These are phyloP conservation scores for Moesziomyces sp. DNA, from an alignment of 1,284 basidiomycete genomes.

Conservation along the genomic window DNA sequence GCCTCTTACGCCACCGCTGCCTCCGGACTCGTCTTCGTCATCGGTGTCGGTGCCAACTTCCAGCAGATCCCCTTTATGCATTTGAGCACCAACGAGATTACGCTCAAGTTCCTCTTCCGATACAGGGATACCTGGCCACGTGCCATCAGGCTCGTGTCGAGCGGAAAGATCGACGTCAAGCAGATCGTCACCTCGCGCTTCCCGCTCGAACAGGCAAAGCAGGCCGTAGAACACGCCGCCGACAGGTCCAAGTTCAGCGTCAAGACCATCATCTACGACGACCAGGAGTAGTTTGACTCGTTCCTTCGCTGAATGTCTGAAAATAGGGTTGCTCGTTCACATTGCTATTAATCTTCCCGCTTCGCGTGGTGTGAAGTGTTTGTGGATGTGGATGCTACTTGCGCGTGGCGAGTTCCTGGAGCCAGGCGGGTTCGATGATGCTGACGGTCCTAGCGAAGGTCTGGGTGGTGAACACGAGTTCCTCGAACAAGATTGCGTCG, in stretches of 20 bases:
- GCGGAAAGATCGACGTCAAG: slow-evolving; percentile 84
- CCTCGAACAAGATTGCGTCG: slow-evolving; percentile 63
- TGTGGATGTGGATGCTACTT: background rate
- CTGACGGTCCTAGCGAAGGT: slow-evolving; percentile 63
- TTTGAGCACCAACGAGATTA: slow-evolving; percentile 71
- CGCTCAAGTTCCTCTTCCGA: slow-evolving; percentile 70
- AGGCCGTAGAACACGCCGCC: slow-evolving; percentile 82
- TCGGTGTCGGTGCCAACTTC: slow-evolving; percentile 70
- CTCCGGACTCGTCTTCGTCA: slow-evolving; percentile 71
- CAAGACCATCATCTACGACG: slow-evolving; percentile 63
- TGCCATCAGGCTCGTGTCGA: slow-evolving; percentile 81
- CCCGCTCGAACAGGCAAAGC: slow-evolving; percentile 77
- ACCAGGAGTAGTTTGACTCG: slow-evolving; percentile 20
- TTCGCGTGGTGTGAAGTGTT: no score
- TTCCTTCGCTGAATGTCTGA: no score
- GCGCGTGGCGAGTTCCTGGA: slow-evolving; percentile 42
- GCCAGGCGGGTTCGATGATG: slow-evolving; percentile 58
- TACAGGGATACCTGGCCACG: slow-evolving; percentile 75
- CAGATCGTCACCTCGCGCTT: slow-evolving; percentile 88
- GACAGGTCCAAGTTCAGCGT: slow-evolving; percentile 71
- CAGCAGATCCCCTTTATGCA: slow-evolving; percentile 70
- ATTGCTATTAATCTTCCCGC: no score
- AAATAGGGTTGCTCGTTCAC: no score
- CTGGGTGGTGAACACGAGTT: slow-evolving; percentile 64
- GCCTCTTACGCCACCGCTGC: slow-evolving; percentile 70